These are phyloP conservation scores for Penicillium brasilianum DNA, from an alignment of 2,329 filamentous ascomycete species.

Conservation along the genomic window DNA sequence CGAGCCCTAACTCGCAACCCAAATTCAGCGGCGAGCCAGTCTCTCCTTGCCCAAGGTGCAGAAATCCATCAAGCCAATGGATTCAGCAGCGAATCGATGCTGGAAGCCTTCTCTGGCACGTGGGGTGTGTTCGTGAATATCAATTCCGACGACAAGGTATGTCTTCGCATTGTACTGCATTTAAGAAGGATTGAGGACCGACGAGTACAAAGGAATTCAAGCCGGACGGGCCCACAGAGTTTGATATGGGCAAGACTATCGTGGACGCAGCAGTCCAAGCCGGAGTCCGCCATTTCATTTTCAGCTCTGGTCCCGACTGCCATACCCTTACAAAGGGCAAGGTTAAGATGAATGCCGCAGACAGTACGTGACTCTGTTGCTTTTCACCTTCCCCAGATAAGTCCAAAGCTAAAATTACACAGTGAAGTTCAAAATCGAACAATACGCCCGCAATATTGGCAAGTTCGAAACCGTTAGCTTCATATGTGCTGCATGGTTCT, in stretches of 20 bases:
- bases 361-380: constrained; percentile 33
- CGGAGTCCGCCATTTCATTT: constrained; percentile 45
- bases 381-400: not conserved
- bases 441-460: constrained; percentile 41
- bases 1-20: too few relatives aligned
- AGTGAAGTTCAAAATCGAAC: constrained; percentile 45
- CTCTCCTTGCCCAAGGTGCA: too few relatives aligned
- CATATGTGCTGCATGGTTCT: constrained; percentile 50
- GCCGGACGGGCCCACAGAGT: constrained; percentile 38
- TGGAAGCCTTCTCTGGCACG: too few relatives aligned
- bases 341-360: constrained; percentile 38
- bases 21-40: too few relatives aligned
- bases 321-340: constrained; percentile 43
- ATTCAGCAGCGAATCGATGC: too few relatives aligned
- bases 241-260: constrained; percentile 43
- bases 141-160: too few relatives aligned
- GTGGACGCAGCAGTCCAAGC: constrained; percentile 41
- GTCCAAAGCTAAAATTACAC: too few relatives aligned
- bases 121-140: too few relatives aligned
- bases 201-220: too few relatives aligned
- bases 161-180: too few relatives aligned
- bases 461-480: constrained; percentile 44
- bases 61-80: too few relatives aligned
- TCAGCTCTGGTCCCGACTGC: constrained; percentile 37
- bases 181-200: too few relatives aligned